These are phyloP conservation scores for Didymellaceae sp. DNA, from an alignment of 2,329 filamentous ascomycete genomes.

Conservation along the genomic window DNA sequence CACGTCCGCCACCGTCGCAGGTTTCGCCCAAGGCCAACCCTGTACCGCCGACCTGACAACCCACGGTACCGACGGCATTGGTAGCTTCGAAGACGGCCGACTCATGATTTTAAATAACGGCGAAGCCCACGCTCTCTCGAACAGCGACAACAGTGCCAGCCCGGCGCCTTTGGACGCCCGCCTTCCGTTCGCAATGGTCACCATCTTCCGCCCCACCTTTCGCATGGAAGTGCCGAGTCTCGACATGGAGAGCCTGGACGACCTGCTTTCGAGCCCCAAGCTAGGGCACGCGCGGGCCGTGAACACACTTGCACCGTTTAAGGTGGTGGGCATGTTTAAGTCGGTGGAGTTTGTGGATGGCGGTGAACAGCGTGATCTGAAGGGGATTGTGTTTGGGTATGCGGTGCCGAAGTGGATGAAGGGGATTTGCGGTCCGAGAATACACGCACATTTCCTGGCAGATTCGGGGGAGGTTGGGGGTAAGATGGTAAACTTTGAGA, in stretches of 20 bases:
- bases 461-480: conserved; percentile 44
- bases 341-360: conserved; percentile 37
- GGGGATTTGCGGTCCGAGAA: conserved; percentile 47
- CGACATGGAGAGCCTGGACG: conserved; percentile 26
- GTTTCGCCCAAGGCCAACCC: conserved; percentile 46
- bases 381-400: conserved; percentile 51
- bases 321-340: conserved; percentile 46
- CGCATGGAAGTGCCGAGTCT: conserved; percentile 33
- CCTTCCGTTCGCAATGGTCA: conserved; percentile 52
- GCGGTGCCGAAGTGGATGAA: conserved; percentile 50
- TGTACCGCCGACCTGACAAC: conserved; percentile 47
- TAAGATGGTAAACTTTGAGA: conserved; percentile 48
- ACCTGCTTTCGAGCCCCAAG: conserved; percentile 23
- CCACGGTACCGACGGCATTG: conserved; percentile 53
- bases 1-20: conserved; percentile 45
- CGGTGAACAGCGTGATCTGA: conserved; percentile 30
- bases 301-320: conserved; percentile 52
- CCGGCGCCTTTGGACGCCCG: conserved; percentile 42
- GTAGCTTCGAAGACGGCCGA: conserved; percentile 50
- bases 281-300: conserved; percentile 30
- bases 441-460: conserved; percentile 48
- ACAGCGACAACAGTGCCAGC: conserved; percentile 37
- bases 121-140: conserved; percentile 38
- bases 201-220: conserved; percentile 48
- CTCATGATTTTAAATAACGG: conserved; percentile 48